Base-by-base conservation (phyloP, 768 basidiomycete species). In the Mycena venus region DNA sequence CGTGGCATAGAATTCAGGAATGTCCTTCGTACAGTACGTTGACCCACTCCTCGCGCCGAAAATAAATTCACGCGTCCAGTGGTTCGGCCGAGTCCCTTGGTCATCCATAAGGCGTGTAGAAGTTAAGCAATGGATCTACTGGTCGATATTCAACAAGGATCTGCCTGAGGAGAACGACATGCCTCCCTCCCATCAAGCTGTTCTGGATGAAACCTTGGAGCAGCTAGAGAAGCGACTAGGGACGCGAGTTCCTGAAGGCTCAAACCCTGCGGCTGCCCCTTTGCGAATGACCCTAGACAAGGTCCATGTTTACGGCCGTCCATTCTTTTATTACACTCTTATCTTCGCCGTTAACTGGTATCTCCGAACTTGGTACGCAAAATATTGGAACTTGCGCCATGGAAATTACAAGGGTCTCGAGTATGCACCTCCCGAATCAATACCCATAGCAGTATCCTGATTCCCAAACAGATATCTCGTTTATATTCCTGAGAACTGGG, bases 41-140 rank as follows among this genome's bases (percentile, higher is more conserved):
- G 34, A 53, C 23, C 87, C 44, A 21, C 25, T 55, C 29, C 59
- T 63, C 27, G 25, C 10, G 55, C 72, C 34, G 34, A 75, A 58
- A 40, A 15, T 19, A 42, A 56, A 38, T 42, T 66, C 10, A 53
- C 36, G 11, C 64, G 14, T 56, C 11, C 68, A 78, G 79, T 94
- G 95, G 95, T 97, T 97, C 81, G 84, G 88, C 68, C 91, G 90
- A 76, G 90, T 88, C 19, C 90, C 92, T 0, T 98, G 94, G 94
- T 92, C 92, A 0, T 85, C 88, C 15, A 89, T 98, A 70, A 90
- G 86, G 53, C 86, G 85, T 21, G 84, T 89, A 44, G 90, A 96
- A 80, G 84, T 95, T 68, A 87, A 87, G 49, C 85, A 89, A 72
- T 97, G 95, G 94, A 84, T 98, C 34, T 92, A 95, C 69, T 97